Conservation (phyloP, 1,139 yeast species). For the Ashbya aceris region DNA sequence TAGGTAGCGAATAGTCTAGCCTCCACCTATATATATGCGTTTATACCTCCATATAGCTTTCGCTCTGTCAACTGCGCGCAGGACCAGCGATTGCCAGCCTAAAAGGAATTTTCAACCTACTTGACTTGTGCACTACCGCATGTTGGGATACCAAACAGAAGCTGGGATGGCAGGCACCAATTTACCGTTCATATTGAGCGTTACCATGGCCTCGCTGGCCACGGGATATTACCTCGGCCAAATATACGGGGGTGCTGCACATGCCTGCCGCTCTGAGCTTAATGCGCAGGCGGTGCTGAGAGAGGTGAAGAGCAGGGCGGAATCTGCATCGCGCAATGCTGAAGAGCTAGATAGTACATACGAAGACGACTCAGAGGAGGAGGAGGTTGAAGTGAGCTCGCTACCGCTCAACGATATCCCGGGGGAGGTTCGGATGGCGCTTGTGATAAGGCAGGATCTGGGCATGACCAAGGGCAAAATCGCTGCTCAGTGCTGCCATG, state of each 20-base stretch:
- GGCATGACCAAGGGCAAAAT: conserved; percentile 93
- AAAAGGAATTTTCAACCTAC: no score
- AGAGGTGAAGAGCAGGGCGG: no score
- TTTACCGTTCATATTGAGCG: conserved; percentile 6
- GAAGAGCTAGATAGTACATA: no score
- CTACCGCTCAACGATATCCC: conserved; percentile 49
- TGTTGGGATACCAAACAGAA: not conserved
- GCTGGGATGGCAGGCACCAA: not conserved
- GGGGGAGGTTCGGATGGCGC: conserved; percentile 81
- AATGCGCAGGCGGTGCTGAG: no score
- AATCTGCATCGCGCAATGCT: no score
- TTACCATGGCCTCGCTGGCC: conserved; percentile 22
- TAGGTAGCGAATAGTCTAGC: conserved; percentile 15
- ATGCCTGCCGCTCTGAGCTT: no score
- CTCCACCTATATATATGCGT: not conserved
- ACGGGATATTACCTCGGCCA: conserved; percentile 25
- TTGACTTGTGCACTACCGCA: no score
- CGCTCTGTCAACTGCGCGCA: not conserved
- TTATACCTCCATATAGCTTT: not conserved
- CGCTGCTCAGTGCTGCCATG: conserved; percentile 97
- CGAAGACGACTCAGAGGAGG: conserved; percentile 30
- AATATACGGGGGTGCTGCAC: not conserved
- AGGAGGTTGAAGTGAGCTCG: conserved; percentile 49
- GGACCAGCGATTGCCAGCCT: no score
- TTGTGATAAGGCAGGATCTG: conserved; percentile 79